Evolutionary conservation across 345 rosid genomes (phyloP), one percentile per base, ranked within the genome.

Genomic region (Eucalyptus polybractea): DNA sequence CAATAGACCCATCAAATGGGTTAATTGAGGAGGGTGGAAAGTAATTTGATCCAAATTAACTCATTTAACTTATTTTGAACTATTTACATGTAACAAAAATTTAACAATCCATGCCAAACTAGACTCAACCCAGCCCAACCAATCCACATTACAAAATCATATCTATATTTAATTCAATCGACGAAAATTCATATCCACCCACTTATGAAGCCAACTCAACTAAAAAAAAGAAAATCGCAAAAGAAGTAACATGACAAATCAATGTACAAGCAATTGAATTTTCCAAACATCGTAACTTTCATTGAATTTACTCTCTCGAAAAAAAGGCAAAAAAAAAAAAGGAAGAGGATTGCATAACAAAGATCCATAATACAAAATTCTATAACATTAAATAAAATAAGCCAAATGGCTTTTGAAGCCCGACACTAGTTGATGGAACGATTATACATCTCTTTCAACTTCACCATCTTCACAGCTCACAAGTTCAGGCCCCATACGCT

Each of bases 1-100:
- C 0, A 0, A 5, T 22, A 56, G 29, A 56, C 29, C 29, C 1
- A 0, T 56, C 1, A 56, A 56, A 56, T 4, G 13, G 1, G 62
- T 56, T 56, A 24, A 2, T 56, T 24, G 0, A 24, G 12, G 9
- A 1, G 12, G 25, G 1, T 56, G 29, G 1, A 9, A 56, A 2
- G 9, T 56, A 3, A 4, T 56, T 0, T 21, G 1, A 56, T 0
- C 1, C 0, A 56, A 56, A 22, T 9, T 2, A 12, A 56, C 62
- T 24, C 6, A 24, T 9, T 53, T 53, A 19, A 53, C 10, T 0
- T 53, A 19, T 53, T 53, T 53, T 19, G 10, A 53, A 53, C 58
- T 53, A 21, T 53, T 56, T 24, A 56, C 13, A 24, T 56, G 29
- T 56, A 56, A 24, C 5, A 56, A 4, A 56, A 4, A 56, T 56